These are phyloP conservation scores for Emmonsiellopsis sp. DNA, from an alignment of 2,329 filamentous ascomycete species.

Conservation along the genomic window DNA sequence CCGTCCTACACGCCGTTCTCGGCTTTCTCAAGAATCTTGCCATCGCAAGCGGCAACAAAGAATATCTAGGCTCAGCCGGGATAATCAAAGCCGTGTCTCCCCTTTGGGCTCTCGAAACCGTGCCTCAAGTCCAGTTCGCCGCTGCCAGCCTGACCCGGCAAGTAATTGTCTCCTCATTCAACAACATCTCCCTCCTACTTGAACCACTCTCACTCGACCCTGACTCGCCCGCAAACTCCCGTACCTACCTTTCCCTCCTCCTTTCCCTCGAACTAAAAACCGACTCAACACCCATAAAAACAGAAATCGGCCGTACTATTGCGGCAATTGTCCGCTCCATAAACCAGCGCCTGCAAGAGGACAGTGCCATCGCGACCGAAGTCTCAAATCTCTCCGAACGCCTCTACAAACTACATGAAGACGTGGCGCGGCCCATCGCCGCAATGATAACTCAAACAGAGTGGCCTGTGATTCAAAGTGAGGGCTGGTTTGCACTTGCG, in stretches of 20 bases:
- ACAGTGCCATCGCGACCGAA: slow-evolving; percentile 5
- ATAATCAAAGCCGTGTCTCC: slow-evolving; percentile 30
- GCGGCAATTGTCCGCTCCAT: slow-evolving; percentile 29
- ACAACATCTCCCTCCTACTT: slow-evolving; percentile 31
- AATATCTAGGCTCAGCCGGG: slow-evolving; percentile 29
- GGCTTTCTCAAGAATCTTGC: slow-evolving; percentile 42
- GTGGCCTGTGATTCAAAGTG: slow-evolving; percentile 40
- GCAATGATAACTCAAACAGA: slow-evolving; percentile 38
- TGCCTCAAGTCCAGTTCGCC: slow-evolving; percentile 37
- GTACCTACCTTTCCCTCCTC: slow-evolving; percentile 33
- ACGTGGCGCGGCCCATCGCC: slow-evolving; percentile 31
- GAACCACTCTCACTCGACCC: slow-evolving; percentile 21
- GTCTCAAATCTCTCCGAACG: slow-evolving; percentile 14
- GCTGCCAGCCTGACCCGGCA: slow-evolving; percentile 34
- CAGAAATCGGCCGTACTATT: slow-evolving; percentile 38
- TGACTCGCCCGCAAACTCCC: slow-evolving; percentile 19
- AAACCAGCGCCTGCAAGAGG: slow-evolving; percentile 4
- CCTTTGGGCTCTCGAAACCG: slow-evolving; percentile 32
- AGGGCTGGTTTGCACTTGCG: slow-evolving; percentile 42
- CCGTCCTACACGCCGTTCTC: slow-evolving; percentile 35
- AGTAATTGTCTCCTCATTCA: slow-evolving; percentile 27
- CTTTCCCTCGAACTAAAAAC: slow-evolving; percentile 34
- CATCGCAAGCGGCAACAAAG: slow-evolving; percentile 34
- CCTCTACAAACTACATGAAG: slow-evolving; percentile 27
- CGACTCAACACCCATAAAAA: slow-evolving; percentile 37